Evolutionary conservation across 1,139 yeast species (phyloP).

Genomic region (Torulaspora globosa): DNA sequence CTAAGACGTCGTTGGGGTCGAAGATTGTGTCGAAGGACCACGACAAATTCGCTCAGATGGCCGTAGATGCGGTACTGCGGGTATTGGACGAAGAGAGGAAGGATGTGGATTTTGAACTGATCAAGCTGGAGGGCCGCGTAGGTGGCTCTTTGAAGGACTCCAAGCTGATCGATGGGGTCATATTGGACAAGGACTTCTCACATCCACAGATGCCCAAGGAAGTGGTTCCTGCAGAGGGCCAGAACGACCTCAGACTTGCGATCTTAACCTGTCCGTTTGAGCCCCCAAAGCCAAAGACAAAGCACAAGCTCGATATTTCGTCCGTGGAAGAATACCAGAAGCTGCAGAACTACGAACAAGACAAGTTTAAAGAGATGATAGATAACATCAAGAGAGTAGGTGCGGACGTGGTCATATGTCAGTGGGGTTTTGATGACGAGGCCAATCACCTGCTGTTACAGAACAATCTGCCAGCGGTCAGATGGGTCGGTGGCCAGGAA

Average conservation of each 20-base stretch:
- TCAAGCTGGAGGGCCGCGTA: conserved; percentile 90
- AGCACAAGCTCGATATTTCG: conserved; percentile 91
- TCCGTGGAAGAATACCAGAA: conserved; percentile 88
- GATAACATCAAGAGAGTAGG: conserved; percentile 81
- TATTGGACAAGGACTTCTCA: conserved; percentile 92
- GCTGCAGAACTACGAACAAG: conserved; percentile 86
- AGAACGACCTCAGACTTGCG: conserved; percentile 78
- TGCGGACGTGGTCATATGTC: conserved; percentile 95
- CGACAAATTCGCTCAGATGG: conserved; percentile 92
- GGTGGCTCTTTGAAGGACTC: conserved; percentile 93
- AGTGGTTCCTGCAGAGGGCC: conserved; percentile 40
- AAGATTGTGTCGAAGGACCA: conserved; percentile 93
- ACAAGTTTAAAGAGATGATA: conserved; percentile 88
- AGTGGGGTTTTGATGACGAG: conserved; percentile 99
- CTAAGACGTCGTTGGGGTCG: conserved; percentile 91
- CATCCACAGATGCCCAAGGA: conserved; percentile 97
- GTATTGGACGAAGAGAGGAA: conserved; percentile 90
- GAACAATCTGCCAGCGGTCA: conserved; percentile 86
- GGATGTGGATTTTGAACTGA: conserved; percentile 94
- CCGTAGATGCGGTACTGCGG: conserved; percentile 90
- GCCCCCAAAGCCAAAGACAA: conserved; percentile 99
- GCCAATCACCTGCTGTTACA: conserved; percentile 90
- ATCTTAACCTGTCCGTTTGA: conserved; percentile 97
- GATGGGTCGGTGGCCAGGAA: conserved; percentile 99
- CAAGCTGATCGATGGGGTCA: conserved; percentile 79